A percentile compares a stretch with the other conserved stretches of the same genome.
These are phyloP conservation scores for Teunomyces kruisii DNA, from an alignment of 805 yeast species.

Conservation along the genomic window DNA sequence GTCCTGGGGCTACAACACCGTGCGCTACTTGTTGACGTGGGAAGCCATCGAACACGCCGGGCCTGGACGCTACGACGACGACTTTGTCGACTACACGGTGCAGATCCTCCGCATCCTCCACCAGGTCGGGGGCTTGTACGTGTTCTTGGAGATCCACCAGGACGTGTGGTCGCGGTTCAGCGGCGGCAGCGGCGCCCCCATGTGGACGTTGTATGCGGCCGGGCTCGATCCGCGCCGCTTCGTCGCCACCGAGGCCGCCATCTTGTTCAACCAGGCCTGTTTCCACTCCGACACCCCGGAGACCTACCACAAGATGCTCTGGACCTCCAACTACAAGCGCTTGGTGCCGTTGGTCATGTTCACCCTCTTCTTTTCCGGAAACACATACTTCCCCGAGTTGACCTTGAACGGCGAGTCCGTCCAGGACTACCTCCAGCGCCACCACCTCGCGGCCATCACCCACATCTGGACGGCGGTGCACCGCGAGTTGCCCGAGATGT, in stretches of 20 bases:
- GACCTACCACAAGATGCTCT: slow-evolving; percentile 80
- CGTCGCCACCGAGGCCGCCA: slow-evolving; percentile 71
- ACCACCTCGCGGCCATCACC: slow-evolving; percentile 54
- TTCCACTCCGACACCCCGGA: slow-evolving; percentile 37
- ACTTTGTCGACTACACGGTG: slow-evolving; percentile 68
- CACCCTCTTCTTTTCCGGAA: slow-evolving; percentile 81
- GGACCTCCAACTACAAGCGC: slow-evolving; percentile 86
- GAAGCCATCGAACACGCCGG: slow-evolving; percentile 90
- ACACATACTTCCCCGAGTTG: slow-evolving; percentile 72
- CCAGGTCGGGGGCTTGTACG: slow-evolving; percentile 69
- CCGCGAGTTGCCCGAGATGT: slow-evolving; percentile 29
- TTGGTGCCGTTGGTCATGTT: slow-evolving; percentile 80
- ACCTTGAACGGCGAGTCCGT: slow-evolving; percentile 69
- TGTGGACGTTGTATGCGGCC: slow-evolving; percentile 89
- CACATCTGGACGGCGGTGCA: slow-evolving; percentile 33
- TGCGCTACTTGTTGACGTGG: slow-evolving; percentile 82
- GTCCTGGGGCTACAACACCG: slow-evolving; percentile 77
- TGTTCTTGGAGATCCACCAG: slow-evolving; percentile 86
- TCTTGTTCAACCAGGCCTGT: slow-evolving; percentile 58
- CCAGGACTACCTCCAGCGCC: slow-evolving; percentile 72
- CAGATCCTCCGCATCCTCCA: slow-evolving; percentile 58
- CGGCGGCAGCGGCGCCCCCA: slow-evolving; percentile 93
- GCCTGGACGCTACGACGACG: slow-evolving; percentile 79
- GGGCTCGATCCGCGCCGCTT: slow-evolving; percentile 83
- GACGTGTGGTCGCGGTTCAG: slow-evolving; percentile 89